phyloP scores from a whole-genome alignment of 495 filamentous ascomycete species.

The Trichocladium uniseriatum region DNA sequence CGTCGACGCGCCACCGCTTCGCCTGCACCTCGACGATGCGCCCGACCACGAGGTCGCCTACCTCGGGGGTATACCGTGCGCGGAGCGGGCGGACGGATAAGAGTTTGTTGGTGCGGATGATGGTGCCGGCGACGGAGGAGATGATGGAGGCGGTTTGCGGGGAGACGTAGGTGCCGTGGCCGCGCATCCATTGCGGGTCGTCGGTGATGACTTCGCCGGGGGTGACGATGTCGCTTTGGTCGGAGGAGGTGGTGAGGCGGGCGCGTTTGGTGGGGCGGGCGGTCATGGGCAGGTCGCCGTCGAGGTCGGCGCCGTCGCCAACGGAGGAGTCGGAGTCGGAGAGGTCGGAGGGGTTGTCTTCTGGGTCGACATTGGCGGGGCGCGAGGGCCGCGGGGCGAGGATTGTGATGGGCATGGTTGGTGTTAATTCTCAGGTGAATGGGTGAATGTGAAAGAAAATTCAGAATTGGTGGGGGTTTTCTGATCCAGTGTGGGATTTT shows the following conservation, averaged over 20 bases:
- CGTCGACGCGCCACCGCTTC: slow-evolving; percentile 87
- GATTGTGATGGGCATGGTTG: slow-evolving; percentile 79
- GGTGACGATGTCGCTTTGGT: slow-evolving; percentile 53
- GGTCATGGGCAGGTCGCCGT: slow-evolving; percentile 54
- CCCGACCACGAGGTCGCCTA: slow-evolving; percentile 90
- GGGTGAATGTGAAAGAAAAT: background rate
- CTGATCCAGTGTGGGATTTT: background rate
- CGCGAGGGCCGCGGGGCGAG: slow-evolving; percentile 47
- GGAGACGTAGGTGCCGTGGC: slow-evolving; percentile 70
- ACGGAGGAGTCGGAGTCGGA: slow-evolving; percentile 35
- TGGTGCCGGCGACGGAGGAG: slow-evolving; percentile 76
- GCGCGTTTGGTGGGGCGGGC: slow-evolving; percentile 21
- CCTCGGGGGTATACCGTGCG: slow-evolving; percentile 90
- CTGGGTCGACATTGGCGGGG: slow-evolving; percentile 14
- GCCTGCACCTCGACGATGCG: slow-evolving; percentile 87
- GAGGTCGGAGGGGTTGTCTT: too few relatives aligned
- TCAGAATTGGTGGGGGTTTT: background rate
- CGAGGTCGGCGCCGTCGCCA: slow-evolving; percentile 21
- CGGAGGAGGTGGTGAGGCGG: background rate
- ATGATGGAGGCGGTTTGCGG: slow-evolving; percentile 57
- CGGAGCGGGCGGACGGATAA: slow-evolving; percentile 81
- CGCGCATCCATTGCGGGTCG: slow-evolving; percentile 96
- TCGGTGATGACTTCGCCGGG: slow-evolving; percentile 82
- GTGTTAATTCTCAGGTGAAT: too few relatives aligned
- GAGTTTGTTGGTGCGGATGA: slow-evolving; percentile 90